A percentile compares a stretch with the other conserved stretches of the same genome.
These are phyloP conservation scores for Meira miltonrushii DNA, from an alignment of 1,284 basidiomycete genomes.

Conservation along the genomic window DNA sequence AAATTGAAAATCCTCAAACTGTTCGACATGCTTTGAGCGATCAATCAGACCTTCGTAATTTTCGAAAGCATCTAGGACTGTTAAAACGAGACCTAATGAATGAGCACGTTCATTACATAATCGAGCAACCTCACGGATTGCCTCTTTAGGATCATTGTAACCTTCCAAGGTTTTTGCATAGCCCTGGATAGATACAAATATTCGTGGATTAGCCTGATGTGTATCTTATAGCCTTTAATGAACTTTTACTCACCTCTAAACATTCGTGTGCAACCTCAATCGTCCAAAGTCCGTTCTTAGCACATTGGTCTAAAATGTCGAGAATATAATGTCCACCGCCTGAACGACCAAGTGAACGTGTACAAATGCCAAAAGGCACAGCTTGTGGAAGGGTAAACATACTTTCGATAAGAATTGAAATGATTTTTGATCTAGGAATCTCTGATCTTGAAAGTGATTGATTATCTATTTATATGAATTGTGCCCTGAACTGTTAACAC, in stretches of 20 bases:
- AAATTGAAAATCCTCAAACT: background rate
- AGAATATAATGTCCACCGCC: background rate
- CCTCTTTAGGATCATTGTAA: background rate
- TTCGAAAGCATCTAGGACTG: background rate
- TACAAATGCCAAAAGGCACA: slow-evolving; percentile 1
- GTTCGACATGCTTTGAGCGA: background rate
- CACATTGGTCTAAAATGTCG: background rate
- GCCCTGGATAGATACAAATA: no score
- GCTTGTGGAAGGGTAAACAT: slow-evolving; percentile 1
- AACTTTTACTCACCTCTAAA: background rate
- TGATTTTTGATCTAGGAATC: no score
- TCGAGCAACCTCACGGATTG: background rate
- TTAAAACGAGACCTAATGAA: background rate
- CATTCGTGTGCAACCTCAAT: background rate
- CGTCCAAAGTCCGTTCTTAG: background rate
- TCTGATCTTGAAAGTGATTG: no score
- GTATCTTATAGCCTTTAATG: no score
- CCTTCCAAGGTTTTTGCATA: background rate
- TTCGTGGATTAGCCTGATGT: no score
- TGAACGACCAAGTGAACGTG: background rate
- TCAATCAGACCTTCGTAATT: background rate
- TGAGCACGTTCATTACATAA: background rate
- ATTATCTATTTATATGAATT: no score
- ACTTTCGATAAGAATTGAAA: no score
- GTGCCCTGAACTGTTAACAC: no score